Evolutionary conservation across 768 basidiomycete genomes (phyloP), one percentile per base, ranked within the genome.

Genomic region (Tulasnella sp.): DNA sequence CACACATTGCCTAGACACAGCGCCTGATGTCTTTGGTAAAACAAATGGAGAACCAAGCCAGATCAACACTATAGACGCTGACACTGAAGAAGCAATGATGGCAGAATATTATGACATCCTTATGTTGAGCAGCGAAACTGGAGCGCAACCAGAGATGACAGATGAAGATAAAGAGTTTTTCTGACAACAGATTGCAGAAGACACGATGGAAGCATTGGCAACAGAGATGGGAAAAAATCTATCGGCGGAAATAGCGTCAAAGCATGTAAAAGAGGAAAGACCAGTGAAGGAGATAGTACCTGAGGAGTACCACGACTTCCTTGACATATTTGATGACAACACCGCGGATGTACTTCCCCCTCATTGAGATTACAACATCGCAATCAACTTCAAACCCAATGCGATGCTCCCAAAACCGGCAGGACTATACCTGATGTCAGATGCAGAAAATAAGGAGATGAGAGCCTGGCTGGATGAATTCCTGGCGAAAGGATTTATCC

Each of bases 401-500:
- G 63, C 62, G 17, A 59, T 63, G 5, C 69, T 70, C 0, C 64
- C 67, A 0, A 62, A 65, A 7, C 46, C 46, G n/a, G 68, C 66
- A n/a, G 69, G 68, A 3, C 63, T 76, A 4, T 77, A 76, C 50
- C 66, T 66, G 0, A 58, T 76, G 1, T 70, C 68, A 0, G 67
- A 61, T 4, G 31, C 50, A 0, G 73, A 79, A 62, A 69, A 65
- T 3, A 54, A 67, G 12, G 71, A 67, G 0, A 68, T 78, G 44
- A 34, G 49, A 2, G 67, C 67, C 1, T 78, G 70, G 59, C 52
- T 76, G 25, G 66, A 75, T 17, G 62, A 68, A 11, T 69, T 76
- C 49, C 68, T 76, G 42, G 43, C 41, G 0, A 68, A 65, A 38
- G 75, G 75, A 1, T 70, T 69, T 50, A 75, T 76, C 48, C 64